phyloP scores from a whole-genome alignment of 208 protist species.

The Naegleria lovaniensis region DNA sequence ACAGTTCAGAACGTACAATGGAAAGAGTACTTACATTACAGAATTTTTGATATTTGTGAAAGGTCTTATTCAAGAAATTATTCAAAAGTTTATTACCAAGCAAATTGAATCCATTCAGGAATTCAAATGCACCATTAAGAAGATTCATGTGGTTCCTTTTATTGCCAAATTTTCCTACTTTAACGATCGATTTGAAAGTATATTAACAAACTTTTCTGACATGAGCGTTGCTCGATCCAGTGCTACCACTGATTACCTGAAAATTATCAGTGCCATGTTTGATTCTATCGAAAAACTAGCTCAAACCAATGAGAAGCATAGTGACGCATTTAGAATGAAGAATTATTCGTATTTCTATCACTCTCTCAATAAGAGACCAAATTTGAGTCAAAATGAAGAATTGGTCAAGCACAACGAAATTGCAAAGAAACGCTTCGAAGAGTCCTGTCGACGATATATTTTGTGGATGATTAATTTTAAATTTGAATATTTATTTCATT shows the following conservation, averaged over 20 bases:
- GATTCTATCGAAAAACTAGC: neutral
- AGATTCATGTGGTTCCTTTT: neutral
- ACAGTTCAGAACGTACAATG: neutral
- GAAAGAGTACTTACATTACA: neutral
- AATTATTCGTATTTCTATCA: constrained; percentile 10
- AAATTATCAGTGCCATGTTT: constrained; percentile 12
- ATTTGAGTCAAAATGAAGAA: neutral
- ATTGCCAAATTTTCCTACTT: constrained; percentile 15
- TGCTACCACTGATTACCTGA: neutral
- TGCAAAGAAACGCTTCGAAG: neutral
- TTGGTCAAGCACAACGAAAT: neutral
- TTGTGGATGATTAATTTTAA: constrained; percentile 10
- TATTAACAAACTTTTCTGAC: neutral
- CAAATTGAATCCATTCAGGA: constrained; percentile 9
- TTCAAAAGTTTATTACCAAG: neutral
- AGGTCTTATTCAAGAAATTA: neutral
- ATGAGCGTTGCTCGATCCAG: neutral
- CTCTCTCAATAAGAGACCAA: neutral
- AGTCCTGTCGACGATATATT: neutral
- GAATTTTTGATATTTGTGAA: neutral
- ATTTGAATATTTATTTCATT: neutral
- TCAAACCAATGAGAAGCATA: neutral
- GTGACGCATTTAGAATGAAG: neutral
- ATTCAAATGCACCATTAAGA: constrained; percentile 19
- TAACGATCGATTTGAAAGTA: constrained; percentile 13